Percentiles rank a stretch among this genome's conserved stretches.
Conservation (phyloP, 306 rosid genomes). For the Prunus salicina region DNA sequence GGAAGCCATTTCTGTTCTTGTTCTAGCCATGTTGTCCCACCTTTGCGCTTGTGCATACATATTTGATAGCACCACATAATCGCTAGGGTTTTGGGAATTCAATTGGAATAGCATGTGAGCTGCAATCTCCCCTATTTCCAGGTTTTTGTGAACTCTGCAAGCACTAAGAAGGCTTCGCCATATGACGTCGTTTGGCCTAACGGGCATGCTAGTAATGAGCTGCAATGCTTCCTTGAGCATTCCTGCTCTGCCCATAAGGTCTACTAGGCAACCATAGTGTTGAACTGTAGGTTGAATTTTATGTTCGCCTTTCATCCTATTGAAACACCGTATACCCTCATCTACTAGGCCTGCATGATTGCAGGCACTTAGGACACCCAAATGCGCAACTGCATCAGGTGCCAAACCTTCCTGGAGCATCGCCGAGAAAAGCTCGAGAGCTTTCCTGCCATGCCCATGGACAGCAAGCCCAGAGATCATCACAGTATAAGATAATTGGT, state of each 20-base stretch:
- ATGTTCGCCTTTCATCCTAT: constrained; percentile 56
- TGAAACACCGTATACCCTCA: constrained; percentile 56
- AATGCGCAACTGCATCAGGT: constrained; percentile 66
- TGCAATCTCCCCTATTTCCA: constrained; percentile 59
- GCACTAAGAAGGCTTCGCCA: constrained; percentile 89
- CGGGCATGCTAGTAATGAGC: constrained; percentile 53
- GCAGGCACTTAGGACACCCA: constrained; percentile 70
- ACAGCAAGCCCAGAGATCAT: constrained; percentile 80
- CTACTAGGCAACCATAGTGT: constrained; percentile 86
- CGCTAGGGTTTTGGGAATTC: constrained; percentile 51
- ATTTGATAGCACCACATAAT: constrained; percentile 63
- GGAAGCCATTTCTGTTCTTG: constrained; percentile 52
- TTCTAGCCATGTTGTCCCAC: constrained; percentile 68
- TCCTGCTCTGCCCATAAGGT: constrained; percentile 71
- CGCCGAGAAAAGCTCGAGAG: constrained; percentile 54
- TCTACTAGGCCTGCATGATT: constrained; percentile 69
- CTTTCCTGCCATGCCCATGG: constrained; percentile 74
- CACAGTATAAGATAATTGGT: constrained; percentile 57
- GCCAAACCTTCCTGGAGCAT: constrained; percentile 63
- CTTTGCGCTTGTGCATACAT: constrained; percentile 63
- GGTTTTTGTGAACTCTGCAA: constrained; percentile 62
- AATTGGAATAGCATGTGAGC: constrained; percentile 48
- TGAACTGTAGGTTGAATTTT: constrained; percentile 60
- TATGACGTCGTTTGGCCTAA: constrained; percentile 56
- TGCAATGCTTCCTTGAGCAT: constrained; percentile 63